Base-by-base conservation (phyloP, 2,329 filamentous ascomycete species). In the Xylaria sp. region DNA sequence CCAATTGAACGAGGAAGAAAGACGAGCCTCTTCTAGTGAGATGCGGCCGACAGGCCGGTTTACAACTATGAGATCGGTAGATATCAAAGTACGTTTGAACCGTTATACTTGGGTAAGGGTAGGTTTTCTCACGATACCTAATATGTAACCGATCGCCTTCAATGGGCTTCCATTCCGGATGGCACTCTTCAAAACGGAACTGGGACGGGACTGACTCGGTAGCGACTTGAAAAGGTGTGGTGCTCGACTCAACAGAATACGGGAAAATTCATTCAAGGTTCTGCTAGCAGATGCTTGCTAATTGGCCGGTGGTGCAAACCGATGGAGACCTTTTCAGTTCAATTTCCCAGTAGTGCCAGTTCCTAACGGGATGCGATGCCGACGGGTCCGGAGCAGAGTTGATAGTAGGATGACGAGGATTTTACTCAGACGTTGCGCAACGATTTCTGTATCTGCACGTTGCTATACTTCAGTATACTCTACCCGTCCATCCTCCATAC, bases 191-290 rank as follows among this genome's bases (percentile, higher is more conserved):
- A 29, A 42, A 21, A 41, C 20, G 8, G 13, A 24, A 38, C 11
- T 39, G 40, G 13, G 21, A 38, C 11, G 34, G 40, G 22, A 16
- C 34, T 47, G 45, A 48, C 45, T 55, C 52, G 40, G 46, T 41
- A 41, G n/a, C 26, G 34, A 11, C 29, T 44, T 42, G 26, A 50
- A 44, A 18, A 34, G 26, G 44, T n/a, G 43, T 40, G 38, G 16
- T 44, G 47, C 42, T 50, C 42, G 37, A 54, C 26, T 54, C 20
- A 46, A 43, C 39, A 42, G 49, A 56, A 18, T 34, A 19, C 11
- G 39, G 20, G 20, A 49, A 50, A 44, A 18, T 21, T 22, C 52
- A 48, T 50, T 56, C 51, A 57, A 57, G 51, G 48, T 53, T 57
- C 45, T 29, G 50, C 20, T 54, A 45, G 39, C 22, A 48, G 41